phyloP scores from a whole-genome alignment of 2,329 filamentous ascomycete genomes.

The Leptosphaerulina australis region DNA sequence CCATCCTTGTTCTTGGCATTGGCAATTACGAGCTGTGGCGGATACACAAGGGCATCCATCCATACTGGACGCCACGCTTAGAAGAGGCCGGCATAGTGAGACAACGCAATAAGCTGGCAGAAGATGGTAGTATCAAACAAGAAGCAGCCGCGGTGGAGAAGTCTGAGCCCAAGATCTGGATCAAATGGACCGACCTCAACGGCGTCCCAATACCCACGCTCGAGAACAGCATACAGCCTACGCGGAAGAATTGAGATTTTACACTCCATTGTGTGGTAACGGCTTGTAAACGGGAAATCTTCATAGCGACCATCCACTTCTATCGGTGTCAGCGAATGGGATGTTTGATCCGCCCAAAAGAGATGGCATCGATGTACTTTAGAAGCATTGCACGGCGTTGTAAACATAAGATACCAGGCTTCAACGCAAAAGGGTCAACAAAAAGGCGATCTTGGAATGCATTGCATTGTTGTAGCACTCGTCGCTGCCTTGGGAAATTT shows the following conservation, averaged over 20 bases:
- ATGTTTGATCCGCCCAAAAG: too few relatives aligned
- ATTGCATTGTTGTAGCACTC: background rate
- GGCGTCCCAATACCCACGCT: slow-evolving; percentile 40
- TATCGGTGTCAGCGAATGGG: too few relatives aligned
- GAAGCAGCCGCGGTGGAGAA: slow-evolving; percentile 3
- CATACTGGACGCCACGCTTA: slow-evolving; percentile 31
- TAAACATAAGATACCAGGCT: background rate
- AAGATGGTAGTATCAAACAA: slow-evolving; percentile 6
- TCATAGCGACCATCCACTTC: too few relatives aligned
- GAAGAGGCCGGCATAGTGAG: slow-evolving; percentile 27
- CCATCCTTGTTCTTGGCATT: slow-evolving; percentile 26
- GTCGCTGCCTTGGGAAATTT: background rate
- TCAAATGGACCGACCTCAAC: slow-evolving; percentile 36
- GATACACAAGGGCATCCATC: slow-evolving; percentile 38
- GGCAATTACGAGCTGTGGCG: slow-evolving; percentile 37
- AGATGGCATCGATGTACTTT: too few relatives aligned
- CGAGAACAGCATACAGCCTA: slow-evolving; percentile 23
- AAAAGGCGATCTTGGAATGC: too few relatives aligned
- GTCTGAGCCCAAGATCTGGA: slow-evolving; percentile 18
- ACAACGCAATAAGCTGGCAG: slow-evolving; percentile 15
- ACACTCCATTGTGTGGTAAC: too few relatives aligned
- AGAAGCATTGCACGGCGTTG: background rate
- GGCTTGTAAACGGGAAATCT: too few relatives aligned
- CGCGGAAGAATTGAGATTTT: slow-evolving; percentile 20
- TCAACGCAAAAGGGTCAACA: too few relatives aligned